These are phyloP conservation scores for Bruguiera hainesii DNA, from an alignment of 441 rosid species.

Conservation along the genomic window DNA sequence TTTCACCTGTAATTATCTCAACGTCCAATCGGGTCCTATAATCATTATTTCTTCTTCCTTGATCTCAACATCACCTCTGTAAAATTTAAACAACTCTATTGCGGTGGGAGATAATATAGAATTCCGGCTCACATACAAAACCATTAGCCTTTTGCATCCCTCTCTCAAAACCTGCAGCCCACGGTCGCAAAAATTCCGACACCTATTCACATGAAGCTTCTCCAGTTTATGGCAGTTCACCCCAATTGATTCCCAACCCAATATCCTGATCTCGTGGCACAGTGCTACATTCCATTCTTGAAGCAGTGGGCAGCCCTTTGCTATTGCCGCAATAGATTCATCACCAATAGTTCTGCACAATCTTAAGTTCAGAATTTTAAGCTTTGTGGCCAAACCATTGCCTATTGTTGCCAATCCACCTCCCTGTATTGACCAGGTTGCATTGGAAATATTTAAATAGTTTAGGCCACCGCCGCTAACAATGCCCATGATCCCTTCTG, in stretches of 20 bases:
- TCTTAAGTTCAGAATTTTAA: constrained; percentile 61
- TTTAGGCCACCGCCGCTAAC: constrained; percentile 81
- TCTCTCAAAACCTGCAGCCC: constrained; percentile 48
- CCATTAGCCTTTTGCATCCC: constrained; percentile 55
- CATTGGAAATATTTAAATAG: constrained; percentile 45
- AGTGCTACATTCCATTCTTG: constrained; percentile 71
- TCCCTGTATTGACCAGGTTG: constrained; percentile 23
- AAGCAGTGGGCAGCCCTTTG: constrained; percentile 66
- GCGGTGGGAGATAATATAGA: constrained; percentile 31
- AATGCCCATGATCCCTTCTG: constrained; percentile 52
- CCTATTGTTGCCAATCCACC: constrained; percentile 50
- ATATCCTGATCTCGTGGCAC: constrained; percentile 47
- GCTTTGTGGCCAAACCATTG: constrained; percentile 51
- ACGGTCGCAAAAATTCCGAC: constrained; percentile 57
- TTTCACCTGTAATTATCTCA: too few relatives aligned
- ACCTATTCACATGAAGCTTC: constrained; percentile 75
- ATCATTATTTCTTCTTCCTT: constrained; percentile 45
- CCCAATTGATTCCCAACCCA: constrained; percentile 70
- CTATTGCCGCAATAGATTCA: constrained; percentile 52
- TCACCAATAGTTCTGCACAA: constrained; percentile 64
- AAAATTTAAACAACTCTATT: constrained; percentile 55
- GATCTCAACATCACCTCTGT: constrained; percentile 49
- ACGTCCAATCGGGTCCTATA: constrained; percentile 53
- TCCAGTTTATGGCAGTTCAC: constrained; percentile 45
- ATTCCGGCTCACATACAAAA: constrained; percentile 43